A percentile compares a stretch with the other conserved stretches of the same genome.
These are phyloP conservation scores for Candida chilensis DNA, from an alignment of 805 yeast genomes.

Conservation along the genomic window DNA sequence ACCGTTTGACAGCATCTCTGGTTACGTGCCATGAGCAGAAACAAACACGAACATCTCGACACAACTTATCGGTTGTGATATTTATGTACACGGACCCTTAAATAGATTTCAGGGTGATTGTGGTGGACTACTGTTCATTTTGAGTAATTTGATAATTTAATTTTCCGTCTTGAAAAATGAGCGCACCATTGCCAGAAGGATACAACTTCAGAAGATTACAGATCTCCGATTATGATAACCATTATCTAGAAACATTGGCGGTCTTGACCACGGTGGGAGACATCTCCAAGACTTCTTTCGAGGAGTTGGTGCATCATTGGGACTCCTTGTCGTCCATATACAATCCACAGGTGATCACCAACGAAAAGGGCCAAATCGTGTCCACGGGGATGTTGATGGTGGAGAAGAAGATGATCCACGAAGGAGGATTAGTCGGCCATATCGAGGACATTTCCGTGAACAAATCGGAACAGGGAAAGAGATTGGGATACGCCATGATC, in stretches of 20 bases:
- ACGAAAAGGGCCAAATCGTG: slow-evolving; percentile 44
- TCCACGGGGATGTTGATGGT: slow-evolving; percentile 79
- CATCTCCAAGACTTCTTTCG: slow-evolving; percentile 42
- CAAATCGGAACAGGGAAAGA: slow-evolving; percentile 69
- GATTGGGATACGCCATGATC: slow-evolving; percentile 65
- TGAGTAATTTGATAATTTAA: too few relatives aligned
- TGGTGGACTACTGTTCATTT: too few relatives aligned
- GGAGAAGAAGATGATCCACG: slow-evolving; percentile 79
- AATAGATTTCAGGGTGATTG: too few relatives aligned
- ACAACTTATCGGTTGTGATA: too few relatives aligned
- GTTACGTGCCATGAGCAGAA: too few relatives aligned
- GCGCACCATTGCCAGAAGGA: slow-evolving; percentile 49
- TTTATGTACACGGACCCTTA: too few relatives aligned
- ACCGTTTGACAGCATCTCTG: too few relatives aligned
- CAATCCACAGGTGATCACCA: slow-evolving; percentile 60
- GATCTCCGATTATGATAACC: slow-evolving; percentile 48
- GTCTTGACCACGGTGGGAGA: slow-evolving; percentile 82
- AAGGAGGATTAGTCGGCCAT: slow-evolving; percentile 82
- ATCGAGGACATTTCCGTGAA: slow-evolving; percentile 90
- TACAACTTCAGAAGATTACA: slow-evolving; percentile 55
- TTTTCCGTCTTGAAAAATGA: too few relatives aligned
- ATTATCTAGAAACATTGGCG: slow-evolving; percentile 51
- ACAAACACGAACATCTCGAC: too few relatives aligned
- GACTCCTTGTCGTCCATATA: slow-evolving; percentile 39
- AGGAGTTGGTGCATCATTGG: slow-evolving; percentile 52